Conservation (phyloP, 176 grass and related monocot genomes). For the Coix lacrymajobi region DNA sequence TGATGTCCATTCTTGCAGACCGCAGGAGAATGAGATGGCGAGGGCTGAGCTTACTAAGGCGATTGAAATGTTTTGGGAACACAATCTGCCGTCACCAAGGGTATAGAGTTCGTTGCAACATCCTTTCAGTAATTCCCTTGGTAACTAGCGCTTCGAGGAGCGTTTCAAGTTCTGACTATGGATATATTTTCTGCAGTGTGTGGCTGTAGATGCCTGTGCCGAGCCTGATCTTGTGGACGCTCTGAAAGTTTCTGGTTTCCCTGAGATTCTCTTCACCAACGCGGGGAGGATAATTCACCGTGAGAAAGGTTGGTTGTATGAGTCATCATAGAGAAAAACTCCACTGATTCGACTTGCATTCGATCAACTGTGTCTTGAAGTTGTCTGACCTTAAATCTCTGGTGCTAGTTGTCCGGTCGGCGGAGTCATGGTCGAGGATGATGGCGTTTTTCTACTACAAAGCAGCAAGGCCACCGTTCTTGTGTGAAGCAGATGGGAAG, state of each 20-base stretch:
- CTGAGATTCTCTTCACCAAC: slow-evolving; percentile 85
- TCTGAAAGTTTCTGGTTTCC: slow-evolving; percentile 71
- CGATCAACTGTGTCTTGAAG: background rate
- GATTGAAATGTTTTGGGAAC: slow-evolving; percentile 76
- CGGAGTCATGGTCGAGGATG: slow-evolving; percentile 69
- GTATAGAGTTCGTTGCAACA: slow-evolving; percentile 28
- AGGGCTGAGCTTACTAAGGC: slow-evolving; percentile 75
- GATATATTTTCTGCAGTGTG: slow-evolving; percentile 49
- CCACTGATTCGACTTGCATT: background rate
- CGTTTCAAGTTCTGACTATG: background rate
- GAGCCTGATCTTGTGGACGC: slow-evolving; percentile 62
- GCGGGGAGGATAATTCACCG: slow-evolving; percentile 88
- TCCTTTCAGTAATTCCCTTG: background rate
- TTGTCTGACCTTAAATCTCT: background rate
- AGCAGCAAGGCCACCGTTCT: slow-evolving; percentile 64
- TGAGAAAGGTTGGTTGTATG: slow-evolving; percentile 58
- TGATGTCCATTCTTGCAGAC: slow-evolving; percentile 19
- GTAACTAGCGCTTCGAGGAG: background rate
- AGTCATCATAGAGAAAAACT: background rate
- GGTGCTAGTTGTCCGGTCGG: slow-evolving; percentile 53
- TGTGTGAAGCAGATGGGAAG: slow-evolving; percentile 55
- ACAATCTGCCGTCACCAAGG: slow-evolving; percentile 75
- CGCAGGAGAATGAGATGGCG: slow-evolving; percentile 67
- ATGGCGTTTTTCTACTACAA: slow-evolving; percentile 98
- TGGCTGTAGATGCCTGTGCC: slow-evolving; percentile 65